Evolutionary conservation across 805 yeast genomes (phyloP), one percentile per base, ranked within the genome.

Genomic region (Hyphopichia homilentoma): DNA sequence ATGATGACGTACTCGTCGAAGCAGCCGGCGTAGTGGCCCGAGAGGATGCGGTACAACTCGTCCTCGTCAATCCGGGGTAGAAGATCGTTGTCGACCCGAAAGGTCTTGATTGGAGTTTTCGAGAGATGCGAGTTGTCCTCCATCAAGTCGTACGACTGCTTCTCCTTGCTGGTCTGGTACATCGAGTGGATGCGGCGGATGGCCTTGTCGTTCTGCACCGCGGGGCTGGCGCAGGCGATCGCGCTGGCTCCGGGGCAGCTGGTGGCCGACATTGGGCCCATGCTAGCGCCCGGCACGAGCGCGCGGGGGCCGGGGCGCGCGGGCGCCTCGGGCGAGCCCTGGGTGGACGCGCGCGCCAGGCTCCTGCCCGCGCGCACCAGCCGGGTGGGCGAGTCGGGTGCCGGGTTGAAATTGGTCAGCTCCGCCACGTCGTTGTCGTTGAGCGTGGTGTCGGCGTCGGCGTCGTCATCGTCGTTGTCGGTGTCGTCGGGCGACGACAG

Each of bases 181-280:
- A 81, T 77, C 29, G 84, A 77, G 45, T 79, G 84, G 13, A 81
- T 78, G 32, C 87, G 67, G 32, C 86, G 61, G 36, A 72, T 69
- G 11, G 16, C 15, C 25, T 16, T 12, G 12, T 16, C 32, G 30
- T 65, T 38, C n/a, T 68, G 70, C 2, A 70, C 59, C 1, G 68
- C 67, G 16, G 12, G 15, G 17, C 54, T 42, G 12, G 22, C 16
- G 18, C 7, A 16, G 31, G 31, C 7, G 30, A 17, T 16, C 19
- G 12, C 17, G 17, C 54, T 42, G 12, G 22, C 16, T 17, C 7
- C 16, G 31, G 31, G 6, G 30, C 14, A 18, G 31, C 25, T 24
- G 15, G 13, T 29, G 28, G 32, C 16, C 31, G 27, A 7, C 19
- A 11, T 18, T 25, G 13, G 22, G 50, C 46, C 3, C 45, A 44